Percentiles rank a stretch among this genome's conserved stretches.
These are phyloP conservation scores for Xenosphaeropsis pyriputrescens DNA, from an alignment of 2,329 filamentous ascomycete species.

Conservation along the genomic window DNA sequence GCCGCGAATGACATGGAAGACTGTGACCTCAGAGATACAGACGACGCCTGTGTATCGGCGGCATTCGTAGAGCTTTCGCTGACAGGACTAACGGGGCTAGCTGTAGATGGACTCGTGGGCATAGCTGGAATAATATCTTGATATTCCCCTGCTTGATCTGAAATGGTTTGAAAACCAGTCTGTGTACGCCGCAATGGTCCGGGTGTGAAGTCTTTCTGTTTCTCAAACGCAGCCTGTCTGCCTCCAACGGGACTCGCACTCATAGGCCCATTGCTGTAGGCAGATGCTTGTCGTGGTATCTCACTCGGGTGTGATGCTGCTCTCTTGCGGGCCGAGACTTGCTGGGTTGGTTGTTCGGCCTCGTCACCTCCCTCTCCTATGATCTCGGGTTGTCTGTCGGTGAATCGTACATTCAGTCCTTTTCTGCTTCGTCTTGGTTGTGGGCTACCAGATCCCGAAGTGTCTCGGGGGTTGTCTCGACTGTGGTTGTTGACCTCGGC, in stretches of 20 bases:
- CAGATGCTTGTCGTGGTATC: not conserved
- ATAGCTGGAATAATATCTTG: not conserved
- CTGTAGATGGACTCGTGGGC: too few relatives aligned
- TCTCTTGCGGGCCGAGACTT: slow-evolving; percentile 48
- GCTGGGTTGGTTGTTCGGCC: slow-evolving; percentile 53
- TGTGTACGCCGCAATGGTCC: slow-evolving; percentile 39
- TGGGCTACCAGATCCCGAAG: slow-evolving; percentile 13
- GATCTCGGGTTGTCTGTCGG: slow-evolving; percentile 56
- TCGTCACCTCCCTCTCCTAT: slow-evolving; percentile 92
- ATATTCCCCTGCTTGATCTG: slow-evolving; percentile 7
- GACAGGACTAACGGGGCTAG: too few relatives aligned
- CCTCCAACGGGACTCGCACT: too few relatives aligned
- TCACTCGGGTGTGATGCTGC: slow-evolving; percentile 11
- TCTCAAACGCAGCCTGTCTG: too few relatives aligned
- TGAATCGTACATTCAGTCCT: slow-evolving; percentile 62
- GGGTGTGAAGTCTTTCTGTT: slow-evolving; percentile 27
- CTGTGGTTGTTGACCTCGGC: slow-evolving; percentile 20
- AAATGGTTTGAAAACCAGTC: slow-evolving; percentile 29
- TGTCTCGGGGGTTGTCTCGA: slow-evolving; percentile 4
- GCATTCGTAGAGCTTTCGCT: too few relatives aligned
- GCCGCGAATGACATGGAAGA: slow-evolving; percentile 9
- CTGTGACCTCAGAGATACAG: too few relatives aligned
- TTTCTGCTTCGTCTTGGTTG: slow-evolving; percentile 34
- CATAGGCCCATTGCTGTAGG: not conserved
- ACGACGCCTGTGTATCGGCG: too few relatives aligned